Base-by-base conservation (phyloP, 1,284 basidiomycete species). In the Austroboletus rostrupii region DNA sequence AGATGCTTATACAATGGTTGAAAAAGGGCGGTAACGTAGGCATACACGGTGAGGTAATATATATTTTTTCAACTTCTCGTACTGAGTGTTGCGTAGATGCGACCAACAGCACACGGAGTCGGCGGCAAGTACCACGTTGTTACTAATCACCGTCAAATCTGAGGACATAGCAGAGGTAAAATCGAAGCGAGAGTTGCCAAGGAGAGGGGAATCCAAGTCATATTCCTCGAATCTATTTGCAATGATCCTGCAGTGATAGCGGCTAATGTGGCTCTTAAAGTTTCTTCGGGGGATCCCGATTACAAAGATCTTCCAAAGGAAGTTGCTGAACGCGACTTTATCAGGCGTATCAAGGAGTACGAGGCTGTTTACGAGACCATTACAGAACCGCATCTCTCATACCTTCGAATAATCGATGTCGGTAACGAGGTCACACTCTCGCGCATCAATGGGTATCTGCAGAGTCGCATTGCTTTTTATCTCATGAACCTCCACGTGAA, bases 401-500 rank as follows among this genome's bases (percentile, higher is more conserved):
- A 92, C 69, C 78, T 95, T 57, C 83, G 87, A 57, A 94, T 97
- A 62, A 83, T 84, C 49, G 93, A 97, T 61, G 89, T 97, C 23
- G 93, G 94, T 12, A 82, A 80, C 56, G 85, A 90, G 66, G 92
- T 93, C 42, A 86, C 84, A 2, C 80, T 94, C 53, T 89, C 86
- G 57, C 80, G 85, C 56, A 94, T 95, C 47, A 80, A 92, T 59
- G 93, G 95, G 19, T 99, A 99, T 65, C 73, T 99, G 53, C 92
- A 97, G 66, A 93, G 90, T 75, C 86, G 97, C 33, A 96, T 99
- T 57, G 96, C 93, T 4, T 99, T 97, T 72, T 99, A 97, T 70
- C 77, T 99, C 52, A 98, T 97, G 95, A 99, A 99, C 70, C 70
- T 98, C 60, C 97, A 99, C 67, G 75, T 99, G 56, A 97, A 97